These are phyloP conservation scores for Chaetothyriales sp. DNA, from an alignment of 2,329 filamentous ascomycete species.

Conservation along the genomic window DNA sequence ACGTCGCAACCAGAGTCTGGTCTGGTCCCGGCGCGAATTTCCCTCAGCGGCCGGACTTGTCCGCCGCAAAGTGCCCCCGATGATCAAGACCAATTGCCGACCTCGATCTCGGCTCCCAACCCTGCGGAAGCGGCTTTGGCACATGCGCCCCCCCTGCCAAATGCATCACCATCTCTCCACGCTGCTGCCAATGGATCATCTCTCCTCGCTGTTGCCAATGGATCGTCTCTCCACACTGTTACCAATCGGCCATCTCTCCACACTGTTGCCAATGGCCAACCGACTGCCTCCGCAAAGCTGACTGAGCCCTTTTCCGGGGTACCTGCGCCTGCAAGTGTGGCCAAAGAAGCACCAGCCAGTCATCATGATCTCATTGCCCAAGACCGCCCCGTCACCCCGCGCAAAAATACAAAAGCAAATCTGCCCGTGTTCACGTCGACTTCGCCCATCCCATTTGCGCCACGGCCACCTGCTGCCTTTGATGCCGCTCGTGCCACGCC, in stretches of 20 bases:
- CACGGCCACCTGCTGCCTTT: not conserved
- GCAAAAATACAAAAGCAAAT: conserved; percentile 26
- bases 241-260: not conserved
- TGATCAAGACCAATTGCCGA: not conserved
- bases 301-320: not conserved
- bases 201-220: not conserved
- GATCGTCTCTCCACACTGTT: too few species aligned
- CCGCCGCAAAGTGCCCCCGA: not conserved
- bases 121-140: too few species aligned
- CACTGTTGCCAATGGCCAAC: not conserved
- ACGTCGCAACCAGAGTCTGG: too few species aligned
- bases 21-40: not conserved
- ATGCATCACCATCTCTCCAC: not conserved
- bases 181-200: not conserved
- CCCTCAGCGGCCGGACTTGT: not conserved
- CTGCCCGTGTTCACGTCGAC: conserved; percentile 38
- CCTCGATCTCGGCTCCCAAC: not conserved
- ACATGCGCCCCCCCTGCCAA: too few species aligned
- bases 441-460: conserved; percentile 31
- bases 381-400: conserved; percentile 6
- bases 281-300: not conserved
- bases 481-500: not conserved
- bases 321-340: not conserved
- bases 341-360: not conserved
- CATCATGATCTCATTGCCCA: not conserved